Evolutionary conservation across 1,284 basidiomycete species (phyloP).

Genomic region (Trametes polyzona): DNA sequence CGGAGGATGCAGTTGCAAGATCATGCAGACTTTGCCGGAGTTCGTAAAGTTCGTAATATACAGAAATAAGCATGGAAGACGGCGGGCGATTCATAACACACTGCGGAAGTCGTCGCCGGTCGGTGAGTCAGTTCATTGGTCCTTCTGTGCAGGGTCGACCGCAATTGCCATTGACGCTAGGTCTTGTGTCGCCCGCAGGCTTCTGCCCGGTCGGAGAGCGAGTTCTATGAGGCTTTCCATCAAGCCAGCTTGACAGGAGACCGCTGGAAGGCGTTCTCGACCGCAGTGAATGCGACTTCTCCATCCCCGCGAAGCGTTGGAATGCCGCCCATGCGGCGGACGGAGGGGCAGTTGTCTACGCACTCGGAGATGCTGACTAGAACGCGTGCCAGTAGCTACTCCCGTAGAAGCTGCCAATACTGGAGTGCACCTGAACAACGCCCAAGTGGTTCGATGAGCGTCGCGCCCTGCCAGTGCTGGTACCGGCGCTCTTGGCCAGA

Average conservation of each 20-base stretch:
- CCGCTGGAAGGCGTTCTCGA: not conserved
- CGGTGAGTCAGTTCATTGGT: not conserved
- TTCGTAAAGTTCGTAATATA: too few relatives aligned
- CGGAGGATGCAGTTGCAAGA: too few relatives aligned
- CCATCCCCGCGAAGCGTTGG: not conserved
- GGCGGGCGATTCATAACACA: not conserved
- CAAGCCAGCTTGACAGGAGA: not conserved
- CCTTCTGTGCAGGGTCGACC: conserved; percentile 1
- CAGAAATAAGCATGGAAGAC: not conserved
- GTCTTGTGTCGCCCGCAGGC: not conserved
- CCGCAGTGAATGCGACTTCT: not conserved
- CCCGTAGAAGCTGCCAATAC: too few relatives aligned
- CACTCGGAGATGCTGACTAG: too few relatives aligned
- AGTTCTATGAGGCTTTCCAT: not conserved
- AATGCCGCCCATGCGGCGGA: not conserved
- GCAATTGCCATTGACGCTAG: not conserved
- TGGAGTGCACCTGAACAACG: too few relatives aligned
- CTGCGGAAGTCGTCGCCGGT: not conserved
- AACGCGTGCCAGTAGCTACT: too few relatives aligned
- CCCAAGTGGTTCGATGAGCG: not conserved
- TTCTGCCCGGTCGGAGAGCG: conserved; percentile 3
- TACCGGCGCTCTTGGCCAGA: not conserved
- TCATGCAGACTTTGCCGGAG: too few relatives aligned
- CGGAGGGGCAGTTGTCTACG: too few relatives aligned
- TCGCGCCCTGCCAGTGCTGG: not conserved